Evolutionary conservation across 352 stramenopile genomes (phyloP), one percentile per base, ranked within the genome.

Genomic region (Globisporangium yorkense): DNA sequence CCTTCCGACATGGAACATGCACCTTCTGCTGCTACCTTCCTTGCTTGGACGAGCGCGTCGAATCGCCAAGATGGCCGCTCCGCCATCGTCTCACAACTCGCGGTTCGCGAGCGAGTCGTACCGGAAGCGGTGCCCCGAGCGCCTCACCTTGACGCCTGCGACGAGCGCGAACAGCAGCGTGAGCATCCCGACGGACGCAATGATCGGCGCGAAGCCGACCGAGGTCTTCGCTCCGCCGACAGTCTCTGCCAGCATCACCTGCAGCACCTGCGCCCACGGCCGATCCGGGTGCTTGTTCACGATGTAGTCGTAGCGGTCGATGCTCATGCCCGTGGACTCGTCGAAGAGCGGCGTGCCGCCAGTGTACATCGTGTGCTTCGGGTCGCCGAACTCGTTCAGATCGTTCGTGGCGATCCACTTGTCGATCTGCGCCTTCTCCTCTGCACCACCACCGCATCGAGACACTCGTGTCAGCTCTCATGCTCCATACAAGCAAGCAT

Each of bases 341-440:
- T 91, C 60, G 56, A 92, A 92, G 18, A 94, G 63, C 54, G 85
- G 85, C n/a, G 83, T 92, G 35, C 85, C 85, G 5, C 83, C 85
- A 2, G 69, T 72, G 68, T 94, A 94, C 45, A 72, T 70, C 18
- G 53, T 89, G 45, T 68, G 74, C 40, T 62, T 62, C 40, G 57
- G 27, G 49, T 62, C 57, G 3, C 57, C 57, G 15, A 33, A 62
- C 40, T 56, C 18, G 20, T 62, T 62, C 40, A 51, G 18, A 18
- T 55, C 49, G 29, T 52, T 51, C 40, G 29, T 40, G 8, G 39
- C 40, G 49, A 62, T 62, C 57, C 57, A 62, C 40, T 31, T 50
- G 41, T 87, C 70, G 48, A 91, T 75, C 16, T 55, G 43, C 33
- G 62, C 52, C 62, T 62, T 62, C 57, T 62, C 57, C 33, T 5